Conservation (phyloP, 495 filamentous ascomycete species). For the Patellaria atrata region DNA sequence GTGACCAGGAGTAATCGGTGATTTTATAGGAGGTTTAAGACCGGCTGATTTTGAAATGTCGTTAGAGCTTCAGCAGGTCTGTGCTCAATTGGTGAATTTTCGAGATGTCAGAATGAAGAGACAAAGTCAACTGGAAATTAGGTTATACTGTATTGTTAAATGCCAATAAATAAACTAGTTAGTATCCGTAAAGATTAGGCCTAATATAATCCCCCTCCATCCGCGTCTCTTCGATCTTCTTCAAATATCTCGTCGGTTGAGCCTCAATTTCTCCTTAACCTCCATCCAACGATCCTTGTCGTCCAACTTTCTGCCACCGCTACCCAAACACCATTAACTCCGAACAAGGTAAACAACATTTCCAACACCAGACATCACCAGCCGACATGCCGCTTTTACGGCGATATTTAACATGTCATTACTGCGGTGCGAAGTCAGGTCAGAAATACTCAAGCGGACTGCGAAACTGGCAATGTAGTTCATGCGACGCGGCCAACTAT, state of each 20-base stretch:
- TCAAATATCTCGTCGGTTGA: slow-evolving; percentile 4
- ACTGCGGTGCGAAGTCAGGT: slow-evolving; percentile 51
- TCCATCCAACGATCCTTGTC: neutral
- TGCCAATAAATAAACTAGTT: too few species aligned
- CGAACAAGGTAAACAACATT: neutral
- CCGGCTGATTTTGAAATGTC: too few species aligned
- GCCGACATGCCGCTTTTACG: slow-evolving; percentile 26
- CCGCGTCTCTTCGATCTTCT: too few species aligned
- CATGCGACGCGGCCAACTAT: slow-evolving; percentile 72
- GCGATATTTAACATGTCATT: slow-evolving; percentile 50
- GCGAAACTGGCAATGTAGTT: slow-evolving; percentile 50
- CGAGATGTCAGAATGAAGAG: too few species aligned
- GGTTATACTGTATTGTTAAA: too few species aligned
- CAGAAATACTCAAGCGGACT: slow-evolving; percentile 36
- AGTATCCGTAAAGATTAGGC: too few species aligned
- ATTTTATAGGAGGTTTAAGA: too few species aligned
- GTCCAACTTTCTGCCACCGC: slow-evolving; percentile 1
- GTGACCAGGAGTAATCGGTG: neutral
- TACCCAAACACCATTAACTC: neutral
- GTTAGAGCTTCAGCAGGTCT: too few species aligned
- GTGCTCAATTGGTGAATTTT: too few species aligned
- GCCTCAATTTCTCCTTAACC: slow-evolving; percentile 11
- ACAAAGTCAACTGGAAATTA: too few species aligned
- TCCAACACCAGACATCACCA: slow-evolving; percentile 1
- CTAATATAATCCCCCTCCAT: too few species aligned